Base-by-base conservation (phyloP, 345 rosid genomes). In the Ricinus communis region DNA sequence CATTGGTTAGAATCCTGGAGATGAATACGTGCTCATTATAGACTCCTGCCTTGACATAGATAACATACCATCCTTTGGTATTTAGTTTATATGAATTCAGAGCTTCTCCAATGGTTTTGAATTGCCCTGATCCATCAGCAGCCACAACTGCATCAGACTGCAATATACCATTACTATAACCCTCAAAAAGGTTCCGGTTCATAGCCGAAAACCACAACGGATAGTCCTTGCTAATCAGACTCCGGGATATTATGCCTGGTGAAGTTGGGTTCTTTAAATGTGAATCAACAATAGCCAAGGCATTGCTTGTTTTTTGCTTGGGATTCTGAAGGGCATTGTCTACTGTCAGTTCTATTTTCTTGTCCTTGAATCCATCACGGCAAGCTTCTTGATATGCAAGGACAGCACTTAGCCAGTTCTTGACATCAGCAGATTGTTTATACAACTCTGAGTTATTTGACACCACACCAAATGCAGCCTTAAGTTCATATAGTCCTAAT, bases 321-420 rank as follows among this genome's bases (percentile, higher is more conserved):
- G 67, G 67, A 43, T 14, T 45, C 21, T 22, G 5, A 3, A 43
- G 28, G 6, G 38, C 67, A 63, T 63, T 45, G 28, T 63, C 13
- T 21, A 63, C 43, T 22, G 12, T 7, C n/a, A 12, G 5, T 45
- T 45, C 43, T n/a, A 0, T 24, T 13, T 9, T 45, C 31, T 15
- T 5, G 27, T 12, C 36, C 1, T 7, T 0, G 13, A 63, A 30
- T 45, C 36, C 67, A 5, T 63, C 36, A 1, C 16, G 33, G 19
- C 67, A 63, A 25, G 67, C 50, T 43, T 63, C 52, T 63, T 45
- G 67, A 49, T 63, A 63, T 1, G 67, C 50, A 45, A 43, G 21
- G 8, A 45, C 33, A 63, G 67, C 67, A 16, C 67, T 63, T 8
- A 63, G 15, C 52, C 53, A 41, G 31, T 63, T 63, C 36, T 63